Evolutionary conservation across 2,329 filamentous ascomycete genomes (phyloP).

Genomic region (Stromatinia cepivora): DNA sequence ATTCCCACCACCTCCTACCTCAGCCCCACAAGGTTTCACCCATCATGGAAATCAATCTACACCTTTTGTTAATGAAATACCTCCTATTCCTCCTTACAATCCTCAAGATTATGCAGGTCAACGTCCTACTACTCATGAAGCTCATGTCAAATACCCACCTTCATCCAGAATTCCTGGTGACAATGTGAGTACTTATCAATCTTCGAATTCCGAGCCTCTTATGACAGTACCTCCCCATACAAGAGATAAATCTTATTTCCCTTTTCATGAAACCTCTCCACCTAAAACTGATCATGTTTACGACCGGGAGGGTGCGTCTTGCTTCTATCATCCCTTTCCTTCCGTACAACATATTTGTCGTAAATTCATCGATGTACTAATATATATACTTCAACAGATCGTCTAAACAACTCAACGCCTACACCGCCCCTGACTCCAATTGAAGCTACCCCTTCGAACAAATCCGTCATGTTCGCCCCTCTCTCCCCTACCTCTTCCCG

Average conservation of each 20-base stretch:
- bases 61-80: constrained; percentile 31
- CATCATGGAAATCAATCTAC: constrained; percentile 35
- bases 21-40: constrained; percentile 21
- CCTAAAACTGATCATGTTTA: constrained; percentile 32
- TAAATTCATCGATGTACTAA: neutral
- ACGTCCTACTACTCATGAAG: constrained; percentile 29
- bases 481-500: constrained; percentile 38
- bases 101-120: constrained; percentile 38
- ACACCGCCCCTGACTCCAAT: neutral
- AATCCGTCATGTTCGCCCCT: constrained; percentile 40
- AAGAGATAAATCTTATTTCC: constrained; percentile 31
- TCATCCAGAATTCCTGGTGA: constrained; percentile 33
- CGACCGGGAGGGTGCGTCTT: constrained; percentile 30
- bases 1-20: constrained; percentile 34
- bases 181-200: constrained; percentile 41
- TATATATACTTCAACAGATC: neutral
- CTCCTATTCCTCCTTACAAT: constrained; percentile 39
- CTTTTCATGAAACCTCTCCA: constrained; percentile 36
- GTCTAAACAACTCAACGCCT: constrained; percentile 16
- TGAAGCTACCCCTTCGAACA: constrained; percentile 25
- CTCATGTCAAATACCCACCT: constrained; percentile 32
- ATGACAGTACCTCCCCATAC: constrained; percentile 23
- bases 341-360: neutral
- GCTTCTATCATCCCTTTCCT: constrained; percentile 17
- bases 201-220: constrained; percentile 27